phyloP scores from a whole-genome alignment of 495 filamentous ascomycete species.

The Daldinia childiae region DNA sequence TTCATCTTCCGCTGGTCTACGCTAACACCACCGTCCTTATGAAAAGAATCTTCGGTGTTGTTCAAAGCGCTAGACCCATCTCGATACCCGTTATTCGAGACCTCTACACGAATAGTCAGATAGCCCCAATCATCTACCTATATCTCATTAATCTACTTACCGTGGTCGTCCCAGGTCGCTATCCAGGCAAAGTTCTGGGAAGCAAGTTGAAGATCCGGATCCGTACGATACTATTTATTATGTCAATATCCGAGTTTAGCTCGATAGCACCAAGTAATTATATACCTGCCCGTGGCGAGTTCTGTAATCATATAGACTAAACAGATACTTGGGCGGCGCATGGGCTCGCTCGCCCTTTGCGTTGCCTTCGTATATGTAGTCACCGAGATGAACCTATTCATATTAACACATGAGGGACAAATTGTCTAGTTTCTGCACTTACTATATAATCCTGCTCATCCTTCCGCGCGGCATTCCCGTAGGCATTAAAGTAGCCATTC shows the following conservation, averaged over 20 bases:
- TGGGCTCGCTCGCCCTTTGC: conserved; percentile 42
- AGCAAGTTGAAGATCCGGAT: conserved; percentile 66
- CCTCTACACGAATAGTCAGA: conserved; percentile 46
- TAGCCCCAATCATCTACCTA: not conserved
- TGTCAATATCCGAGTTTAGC: not conserved
- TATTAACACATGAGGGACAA: not conserved
- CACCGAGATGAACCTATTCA: conserved; percentile 64
- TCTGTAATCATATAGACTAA: conserved; percentile 68
- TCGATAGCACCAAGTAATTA: not conserved
- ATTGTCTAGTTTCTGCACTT: not conserved
- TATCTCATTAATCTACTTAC: conserved; percentile 16
- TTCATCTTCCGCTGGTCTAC: conserved; percentile 76
- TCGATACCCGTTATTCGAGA: conserved; percentile 70
- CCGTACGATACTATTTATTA: conserved; percentile 63
- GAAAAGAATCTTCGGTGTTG: conserved; percentile 70
- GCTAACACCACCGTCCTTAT: conserved; percentile 65
- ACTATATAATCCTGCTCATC: conserved; percentile 72
- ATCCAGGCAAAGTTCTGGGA: conserved; percentile 73
- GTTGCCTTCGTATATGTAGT: conserved; percentile 73
- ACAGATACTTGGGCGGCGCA: conserved; percentile 36
- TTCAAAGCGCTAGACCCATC: conserved; percentile 64
- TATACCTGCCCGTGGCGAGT: conserved; percentile 49
- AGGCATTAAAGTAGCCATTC: conserved; percentile 69
- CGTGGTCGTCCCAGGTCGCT: conserved; percentile 76
- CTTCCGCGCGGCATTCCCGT: conserved; percentile 71